Evolutionary conservation across 805 yeast species (phyloP).

Genomic region (Cyberlindnera euphorbiiphila): DNA sequence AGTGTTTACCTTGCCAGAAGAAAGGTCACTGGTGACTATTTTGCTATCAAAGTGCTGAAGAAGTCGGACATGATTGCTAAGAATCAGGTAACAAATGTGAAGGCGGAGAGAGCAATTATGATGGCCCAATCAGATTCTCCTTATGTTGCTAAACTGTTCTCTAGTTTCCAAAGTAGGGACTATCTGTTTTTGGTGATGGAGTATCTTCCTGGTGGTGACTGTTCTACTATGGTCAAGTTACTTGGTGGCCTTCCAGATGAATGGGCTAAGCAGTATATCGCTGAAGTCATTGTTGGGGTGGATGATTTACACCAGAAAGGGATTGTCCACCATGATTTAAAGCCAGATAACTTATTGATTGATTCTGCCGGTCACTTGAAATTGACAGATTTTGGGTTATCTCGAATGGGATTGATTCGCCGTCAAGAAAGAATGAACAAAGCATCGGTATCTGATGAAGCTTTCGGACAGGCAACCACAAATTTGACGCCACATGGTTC

Average conservation of each 20-base stretch:
- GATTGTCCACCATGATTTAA: constrained; percentile 90
- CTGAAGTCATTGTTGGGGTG: constrained; percentile 89
- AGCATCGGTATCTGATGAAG: constrained; percentile 21
- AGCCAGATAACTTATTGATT: constrained; percentile 89
- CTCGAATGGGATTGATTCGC: constrained; percentile 82
- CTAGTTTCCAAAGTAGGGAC: constrained; percentile 84
- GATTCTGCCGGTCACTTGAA: constrained; percentile 87
- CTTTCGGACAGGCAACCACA: constrained; percentile 18
- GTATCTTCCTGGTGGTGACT: constrained; percentile 92
- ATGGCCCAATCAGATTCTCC: constrained; percentile 95
- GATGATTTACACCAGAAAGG: constrained; percentile 85
- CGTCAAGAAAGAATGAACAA: constrained; percentile 52
- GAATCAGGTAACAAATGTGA: constrained; percentile 92
- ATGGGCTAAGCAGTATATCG: constrained; percentile 83
- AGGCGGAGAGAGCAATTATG: constrained; percentile 95
- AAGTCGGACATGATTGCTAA: constrained; percentile 96
- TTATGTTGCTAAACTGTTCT: constrained; percentile 83
- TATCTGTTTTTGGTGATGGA: constrained; percentile 94
- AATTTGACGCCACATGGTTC: constrained; percentile 7
- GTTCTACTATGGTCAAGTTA: constrained; percentile 78
- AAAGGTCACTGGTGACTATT: constrained; percentile 86
- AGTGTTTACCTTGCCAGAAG: constrained; percentile 85
- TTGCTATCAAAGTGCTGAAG: constrained; percentile 87
- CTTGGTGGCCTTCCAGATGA: constrained; percentile 80
- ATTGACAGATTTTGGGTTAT: constrained; percentile 91